Evolutionary conservation across 1,284 basidiomycete genomes (phyloP), one percentile per base, ranked within the genome.

Genomic region (Ustilago shanxiensis): DNA sequence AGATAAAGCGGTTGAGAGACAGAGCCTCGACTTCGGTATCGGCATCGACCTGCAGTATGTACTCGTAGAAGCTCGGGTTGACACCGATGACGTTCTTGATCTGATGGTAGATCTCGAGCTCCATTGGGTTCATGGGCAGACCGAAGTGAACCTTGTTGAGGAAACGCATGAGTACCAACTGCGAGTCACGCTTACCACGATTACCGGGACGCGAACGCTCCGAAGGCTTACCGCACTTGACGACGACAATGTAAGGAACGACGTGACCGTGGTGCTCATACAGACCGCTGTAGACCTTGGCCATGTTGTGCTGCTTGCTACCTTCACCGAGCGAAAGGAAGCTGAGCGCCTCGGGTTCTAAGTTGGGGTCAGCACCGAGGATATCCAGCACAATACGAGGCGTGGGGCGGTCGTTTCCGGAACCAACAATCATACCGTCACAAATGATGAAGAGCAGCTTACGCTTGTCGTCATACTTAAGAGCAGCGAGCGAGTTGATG

Each of bases 61-160:
- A 98, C 87, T 98, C 96, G 88, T 98, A 99, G 88, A 98, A 98
- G 0, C 94, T 92, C 10, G 95, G 96, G 87, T 99, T 96, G 82
- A 99, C 94, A 87, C 96, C 96, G 80, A 99, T 98, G 61, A 99
- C 95, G 85, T 99, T 98, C 90, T 97, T 94, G 90, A 99, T 96
- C 87, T 99, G 96, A 86, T 99, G 97, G 86, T 95, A 98, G 87
- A 99, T 94, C 88, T 99, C 96, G 58, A 99, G 88, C 87, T 99
- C 96, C 72, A 97, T 88, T 0, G 95, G 97, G 83, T 92, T 95
- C 97, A 99, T 99, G 0, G 95, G 93, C 20, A 93, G 87, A 84
- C 95, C 94, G 88, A 98, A 99, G 88, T 99, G 96, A 35, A 98
- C 96, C 90, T 92, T 94, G 89, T 99, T 99, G 88, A 99, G 90